Conservation (phyloP, 2,329 filamentous ascomycete genomes). For the Neocucurbitaria cava region DNA sequence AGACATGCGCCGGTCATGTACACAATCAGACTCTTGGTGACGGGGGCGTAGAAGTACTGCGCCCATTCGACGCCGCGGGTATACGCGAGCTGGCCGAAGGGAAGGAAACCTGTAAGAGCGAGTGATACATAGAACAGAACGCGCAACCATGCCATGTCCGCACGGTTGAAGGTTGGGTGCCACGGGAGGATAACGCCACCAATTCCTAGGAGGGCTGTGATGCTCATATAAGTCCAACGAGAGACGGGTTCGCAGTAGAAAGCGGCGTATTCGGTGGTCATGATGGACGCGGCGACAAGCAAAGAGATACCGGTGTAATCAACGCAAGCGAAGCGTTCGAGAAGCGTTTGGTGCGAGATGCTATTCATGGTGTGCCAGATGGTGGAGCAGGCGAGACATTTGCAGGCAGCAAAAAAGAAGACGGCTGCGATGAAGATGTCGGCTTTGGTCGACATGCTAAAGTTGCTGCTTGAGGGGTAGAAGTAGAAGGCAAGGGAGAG, state of each 20-base stretch:
- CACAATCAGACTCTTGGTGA: slow-evolving; percentile 83
- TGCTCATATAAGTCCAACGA: slow-evolving; percentile 82
- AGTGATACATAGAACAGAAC: slow-evolving; percentile 92
- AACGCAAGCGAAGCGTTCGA: slow-evolving; percentile 96
- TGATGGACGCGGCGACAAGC: slow-evolving; percentile 92
- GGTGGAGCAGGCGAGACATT: slow-evolving; percentile 92
- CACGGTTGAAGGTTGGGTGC: slow-evolving; percentile 92
- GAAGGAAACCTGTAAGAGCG: slow-evolving; percentile 85
- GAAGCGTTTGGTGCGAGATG: slow-evolving; percentile 85
- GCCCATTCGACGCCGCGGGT: slow-evolving; percentile 82
- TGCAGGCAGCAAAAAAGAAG: slow-evolving; percentile 95
- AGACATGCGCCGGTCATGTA: slow-evolving; percentile 85
- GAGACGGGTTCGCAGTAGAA: slow-evolving; percentile 96
- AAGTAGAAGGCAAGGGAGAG: slow-evolving; percentile 92
- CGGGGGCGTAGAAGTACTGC: slow-evolving; percentile 86
- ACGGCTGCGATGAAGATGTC: slow-evolving; percentile 90
- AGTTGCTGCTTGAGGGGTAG: slow-evolving; percentile 88
- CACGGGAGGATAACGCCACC: slow-evolving; percentile 92
- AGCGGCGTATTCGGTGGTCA: slow-evolving; percentile 97
- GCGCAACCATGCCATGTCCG: slow-evolving; percentile 90
- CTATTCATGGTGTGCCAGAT: slow-evolving; percentile 99
- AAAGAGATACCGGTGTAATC: slow-evolving; percentile 98
- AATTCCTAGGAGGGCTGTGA: slow-evolving; percentile 81
- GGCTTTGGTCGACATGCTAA: slow-evolving; percentile 82
- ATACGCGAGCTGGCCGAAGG: slow-evolving; percentile 80